phyloP scores from a whole-genome alignment of 2,329 filamentous ascomycete genomes.

The Hymenoscyphus albidus region DNA sequence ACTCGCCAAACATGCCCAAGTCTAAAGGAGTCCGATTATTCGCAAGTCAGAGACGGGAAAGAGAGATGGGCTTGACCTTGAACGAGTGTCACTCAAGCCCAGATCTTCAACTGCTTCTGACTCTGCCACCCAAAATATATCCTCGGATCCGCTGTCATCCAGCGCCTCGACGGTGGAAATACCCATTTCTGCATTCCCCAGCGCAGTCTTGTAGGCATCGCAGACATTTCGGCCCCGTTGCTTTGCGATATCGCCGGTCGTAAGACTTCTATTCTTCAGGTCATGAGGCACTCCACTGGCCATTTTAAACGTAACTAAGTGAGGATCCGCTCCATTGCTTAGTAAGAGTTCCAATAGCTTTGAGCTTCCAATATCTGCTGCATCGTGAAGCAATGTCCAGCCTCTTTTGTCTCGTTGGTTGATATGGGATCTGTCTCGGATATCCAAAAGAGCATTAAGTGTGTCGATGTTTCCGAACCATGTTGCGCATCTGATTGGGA shows the following conservation, averaged over 20 bases:
- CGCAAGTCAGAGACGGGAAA: too few species aligned
- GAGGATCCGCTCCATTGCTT: conserved; percentile 9
- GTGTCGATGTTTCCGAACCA: conserved; percentile 8
- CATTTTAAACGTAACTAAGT: background rate
- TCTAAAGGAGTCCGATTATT: too few species aligned
- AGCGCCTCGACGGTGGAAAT: background rate
- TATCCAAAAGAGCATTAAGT: conserved; percentile 4
- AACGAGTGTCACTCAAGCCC: too few species aligned
- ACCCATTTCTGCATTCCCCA: background rate
- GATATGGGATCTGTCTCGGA: background rate
- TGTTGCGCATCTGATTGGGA: conserved; percentile 5
- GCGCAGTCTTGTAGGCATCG: background rate
- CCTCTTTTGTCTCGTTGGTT: conserved; percentile 1
- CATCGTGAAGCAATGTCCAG: conserved; percentile 11
- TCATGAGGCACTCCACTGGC: background rate
- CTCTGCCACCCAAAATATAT: conserved; percentile 8
- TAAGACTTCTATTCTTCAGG: background rate
- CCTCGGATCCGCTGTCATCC: background rate
- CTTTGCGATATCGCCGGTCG: conserved; percentile 2
- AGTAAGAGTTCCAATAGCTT: conserved; percentile 6
- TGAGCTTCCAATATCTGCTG: background rate
- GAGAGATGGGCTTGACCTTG: too few species aligned
- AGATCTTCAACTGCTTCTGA: background rate
- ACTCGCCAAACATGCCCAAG: too few species aligned
- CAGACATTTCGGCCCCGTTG: background rate